Evolutionary conservation across 2,329 filamentous ascomycete genomes (phyloP), one percentile per base, ranked within the genome.

Genomic region (Alternaria sp.): DNA sequence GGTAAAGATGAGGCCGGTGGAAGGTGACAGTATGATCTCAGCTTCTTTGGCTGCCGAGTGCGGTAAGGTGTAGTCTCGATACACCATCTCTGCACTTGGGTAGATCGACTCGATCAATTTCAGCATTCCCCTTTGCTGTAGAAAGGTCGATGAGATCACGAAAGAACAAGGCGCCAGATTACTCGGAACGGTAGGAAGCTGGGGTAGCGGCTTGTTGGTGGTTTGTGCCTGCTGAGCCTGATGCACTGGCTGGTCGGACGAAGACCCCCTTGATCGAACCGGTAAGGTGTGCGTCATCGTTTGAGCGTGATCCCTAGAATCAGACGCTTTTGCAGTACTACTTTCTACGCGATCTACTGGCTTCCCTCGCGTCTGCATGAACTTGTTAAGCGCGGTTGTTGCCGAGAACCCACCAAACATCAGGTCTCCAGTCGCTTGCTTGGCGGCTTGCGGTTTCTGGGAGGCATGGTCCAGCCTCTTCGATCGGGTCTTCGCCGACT

Each of bases 11-110:
- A 97, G 81, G 0, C 91, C 93, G 0, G 86, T 88, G 0, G 83
- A 84, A 0, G 92, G 88, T 0, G 92, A 92, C 6, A 94, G 71
- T 1, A 91, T 86, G 4, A 97, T 79, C 70, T 97, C 93, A 3
- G 92, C 90, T 75, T 93, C 91, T 6, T 82, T 80, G 1, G 50
- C 28, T 19, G 67, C 47, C 8, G 67, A 74, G 55, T 73, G 69
- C 5, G 70, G 68, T 10, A 72, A 56, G 5, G 77, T 77, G 61
- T 88, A 89, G 67, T 91, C 88, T 52, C 89, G 84, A 66, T 91
- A 89, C 9, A 91, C 80, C 28, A 91, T 79, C 1, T 84, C 80
- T 7, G 87, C 80, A 1, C 73, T 67, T 0, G 86, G 83, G 69
- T 87, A 85, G 0, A 83, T 69, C 3, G 78, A 74, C 62, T 87